These are phyloP conservation scores for Hypoxylon trugodes DNA, from an alignment of 495 filamentous ascomycete species.

Conservation along the genomic window DNA sequence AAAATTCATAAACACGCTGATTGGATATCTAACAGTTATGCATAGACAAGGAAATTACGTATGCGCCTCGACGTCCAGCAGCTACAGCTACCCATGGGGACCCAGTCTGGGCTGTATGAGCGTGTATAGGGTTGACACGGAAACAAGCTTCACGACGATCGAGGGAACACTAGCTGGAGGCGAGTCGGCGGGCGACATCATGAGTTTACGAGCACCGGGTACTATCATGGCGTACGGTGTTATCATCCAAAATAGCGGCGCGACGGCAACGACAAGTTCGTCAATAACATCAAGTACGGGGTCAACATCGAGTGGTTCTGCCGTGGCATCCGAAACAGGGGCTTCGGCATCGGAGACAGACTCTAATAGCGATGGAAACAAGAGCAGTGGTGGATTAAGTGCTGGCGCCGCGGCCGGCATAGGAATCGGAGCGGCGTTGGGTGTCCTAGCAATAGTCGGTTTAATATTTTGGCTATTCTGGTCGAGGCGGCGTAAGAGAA, in stretches of 20 bases:
- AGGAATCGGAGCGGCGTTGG: constrained; percentile 18
- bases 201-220: constrained; percentile 13
- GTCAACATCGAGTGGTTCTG: not conserved
- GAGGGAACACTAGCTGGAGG: constrained; percentile 15
- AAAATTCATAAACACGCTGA: not conserved
- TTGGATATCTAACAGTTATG: constrained; percentile 10
- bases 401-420: constrained; percentile 18
- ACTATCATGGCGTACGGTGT: constrained; percentile 36
- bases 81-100: constrained; percentile 32
- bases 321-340: constrained; percentile 16
- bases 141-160: constrained; percentile 29
- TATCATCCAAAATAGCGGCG: constrained; percentile 5
- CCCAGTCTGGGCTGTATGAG: constrained; percentile 24
- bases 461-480: constrained; percentile 21
- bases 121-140: constrained; percentile 22
- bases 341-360: constrained; percentile 3
- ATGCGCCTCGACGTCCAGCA: constrained; percentile 25
- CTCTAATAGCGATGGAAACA: not conserved
- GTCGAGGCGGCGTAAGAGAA: constrained; percentile 17
- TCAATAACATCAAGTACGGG: not conserved
- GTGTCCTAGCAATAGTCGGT: constrained; percentile 7
- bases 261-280: not conserved
- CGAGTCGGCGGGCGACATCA: constrained; percentile 14
- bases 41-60: constrained; percentile 26
- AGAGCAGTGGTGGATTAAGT: not conserved